Percentiles rank a stretch among this genome's conserved stretches.
These are phyloP conservation scores for Paramecium biaurelia DNA, from an alignment of 73 alveolate species.

Conservation along the genomic window DNA sequence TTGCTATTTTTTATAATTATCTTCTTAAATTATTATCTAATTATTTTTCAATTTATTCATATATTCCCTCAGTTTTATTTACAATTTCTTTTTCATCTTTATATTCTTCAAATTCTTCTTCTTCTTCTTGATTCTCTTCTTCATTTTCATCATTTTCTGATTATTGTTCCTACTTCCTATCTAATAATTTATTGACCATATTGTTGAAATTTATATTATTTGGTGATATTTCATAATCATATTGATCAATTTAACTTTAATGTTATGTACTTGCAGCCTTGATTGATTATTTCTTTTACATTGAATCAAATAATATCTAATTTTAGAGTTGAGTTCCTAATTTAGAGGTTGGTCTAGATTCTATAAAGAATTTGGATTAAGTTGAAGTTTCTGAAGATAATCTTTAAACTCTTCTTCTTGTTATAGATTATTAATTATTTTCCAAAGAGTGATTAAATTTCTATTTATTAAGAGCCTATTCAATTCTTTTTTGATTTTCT, in stretches of 20 bases:
- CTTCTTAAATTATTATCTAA: background rate
- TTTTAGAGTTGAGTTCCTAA: background rate
- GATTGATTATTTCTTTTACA: background rate
- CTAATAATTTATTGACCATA: background rate
- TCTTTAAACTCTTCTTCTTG: constrained; percentile 9
- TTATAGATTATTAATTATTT: background rate
- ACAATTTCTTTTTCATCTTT: background rate
- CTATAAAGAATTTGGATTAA: background rate
- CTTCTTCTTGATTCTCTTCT: background rate
- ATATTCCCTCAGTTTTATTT: background rate
- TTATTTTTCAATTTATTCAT: background rate
- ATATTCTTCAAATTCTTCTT: background rate
- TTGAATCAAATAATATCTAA: background rate
- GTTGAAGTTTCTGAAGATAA: background rate
- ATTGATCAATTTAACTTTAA: background rate
- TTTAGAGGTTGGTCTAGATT: background rate
- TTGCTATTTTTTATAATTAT: background rate
- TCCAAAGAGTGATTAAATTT: background rate
- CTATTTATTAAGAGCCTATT: background rate
- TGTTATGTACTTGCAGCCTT: background rate
- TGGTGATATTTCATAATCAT: background rate
- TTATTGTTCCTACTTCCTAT: background rate
- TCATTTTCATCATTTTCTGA: background rate
- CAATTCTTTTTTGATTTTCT: background rate
- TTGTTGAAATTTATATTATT: background rate